Conservation (phyloP, 768 basidiomycete genomes). For the Kockovaella imperatae region DNA sequence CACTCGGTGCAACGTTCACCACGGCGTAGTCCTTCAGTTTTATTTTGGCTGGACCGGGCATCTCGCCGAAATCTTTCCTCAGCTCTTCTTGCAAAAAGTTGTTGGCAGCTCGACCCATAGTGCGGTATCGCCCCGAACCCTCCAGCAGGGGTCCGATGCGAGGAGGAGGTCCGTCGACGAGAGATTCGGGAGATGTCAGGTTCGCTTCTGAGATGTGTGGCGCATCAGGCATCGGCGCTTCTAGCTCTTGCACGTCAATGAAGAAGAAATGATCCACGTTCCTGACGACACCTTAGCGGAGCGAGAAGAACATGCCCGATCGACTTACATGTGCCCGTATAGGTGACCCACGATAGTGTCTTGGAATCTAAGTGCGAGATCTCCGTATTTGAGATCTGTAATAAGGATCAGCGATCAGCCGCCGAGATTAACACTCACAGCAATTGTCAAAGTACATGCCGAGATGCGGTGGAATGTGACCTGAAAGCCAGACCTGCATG, state of each 20-base stretch:
- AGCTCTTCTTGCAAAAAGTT: slow-evolving; percentile 49
- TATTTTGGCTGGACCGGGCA: slow-evolving; percentile 51
- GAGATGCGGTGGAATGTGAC: slow-evolving; percentile 77
- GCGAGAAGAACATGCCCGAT: neutral
- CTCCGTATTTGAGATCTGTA: slow-evolving; percentile 51
- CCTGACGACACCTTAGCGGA: slow-evolving; percentile 49
- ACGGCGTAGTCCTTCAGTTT: slow-evolving; percentile 63
- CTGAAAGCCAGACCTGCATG: slow-evolving; percentile 59
- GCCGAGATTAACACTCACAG: slow-evolving; percentile 50
- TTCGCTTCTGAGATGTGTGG: slow-evolving; percentile 3
- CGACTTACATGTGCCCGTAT: slow-evolving; percentile 57
- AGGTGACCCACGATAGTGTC: slow-evolving; percentile 81
- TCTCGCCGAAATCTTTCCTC: slow-evolving; percentile 57
- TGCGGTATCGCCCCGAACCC: slow-evolving; percentile 10
- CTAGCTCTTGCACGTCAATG: slow-evolving; percentile 44
- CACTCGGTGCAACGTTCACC: slow-evolving; percentile 70
- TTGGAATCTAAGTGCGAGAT: slow-evolving; percentile 69
- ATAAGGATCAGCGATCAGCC: slow-evolving; percentile 8
- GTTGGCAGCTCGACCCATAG: slow-evolving; percentile 46
- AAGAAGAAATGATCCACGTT: slow-evolving; percentile 61
- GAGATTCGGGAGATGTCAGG: neutral
- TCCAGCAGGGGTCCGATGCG: slow-evolving; percentile 9
- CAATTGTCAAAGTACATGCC: slow-evolving; percentile 79
- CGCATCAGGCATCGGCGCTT: no score
- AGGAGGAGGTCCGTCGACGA: neutral